Base-by-base conservation (phyloP, 2,329 filamentous ascomycete genomes). In the Trichoderma oligosporum region DNA sequence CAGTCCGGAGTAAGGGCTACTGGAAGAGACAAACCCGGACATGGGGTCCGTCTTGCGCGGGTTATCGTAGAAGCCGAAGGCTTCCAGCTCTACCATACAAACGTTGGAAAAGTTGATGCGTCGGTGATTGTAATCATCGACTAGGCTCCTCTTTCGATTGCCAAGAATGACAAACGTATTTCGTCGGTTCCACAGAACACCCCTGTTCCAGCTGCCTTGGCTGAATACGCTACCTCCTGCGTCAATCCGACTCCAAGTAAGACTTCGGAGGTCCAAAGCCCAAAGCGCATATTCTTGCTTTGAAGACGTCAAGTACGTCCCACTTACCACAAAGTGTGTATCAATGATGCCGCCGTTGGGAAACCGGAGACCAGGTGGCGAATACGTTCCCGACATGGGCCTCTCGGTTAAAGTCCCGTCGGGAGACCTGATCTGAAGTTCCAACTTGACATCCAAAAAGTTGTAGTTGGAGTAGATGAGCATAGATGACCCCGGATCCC, bases 401-500 rank as follows among this genome's bases (percentile, higher is more conserved):
- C 89, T 92, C 71, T 99, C 94, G 1, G 85, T 83, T 53, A 99
- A 76, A 0, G 84, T 85, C 27, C 94, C 93, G 69, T 97, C 92
- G 1, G 90, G 83, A 7, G 88, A 79, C 52, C 94, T 84, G 46
- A 99, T 84, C 71, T 97, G 94, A 35, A 99, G 77, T 72, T 99
- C 94, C 22, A 99, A 77, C 70, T 96, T 97, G 63, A 99, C 94
- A 66, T 99, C 93, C 56, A 99, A 73, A 67, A 99, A 99, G 73
- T 99, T 97, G 74, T 99, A 99, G 70, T 99, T 99, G 22, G 93
- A 97, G 72, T 99, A 99, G 44, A 99, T 95, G 61, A 99, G 81
- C 91, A 97, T 97, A 1, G 84, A 86, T 1, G 83, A 84, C 6
- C 82, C 82, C 0, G 80, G 71, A 48, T 86, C 83, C 27, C 78